Conservation (phyloP, 768 basidiomycete genomes). For the Wakefieldia striispora region DNA sequence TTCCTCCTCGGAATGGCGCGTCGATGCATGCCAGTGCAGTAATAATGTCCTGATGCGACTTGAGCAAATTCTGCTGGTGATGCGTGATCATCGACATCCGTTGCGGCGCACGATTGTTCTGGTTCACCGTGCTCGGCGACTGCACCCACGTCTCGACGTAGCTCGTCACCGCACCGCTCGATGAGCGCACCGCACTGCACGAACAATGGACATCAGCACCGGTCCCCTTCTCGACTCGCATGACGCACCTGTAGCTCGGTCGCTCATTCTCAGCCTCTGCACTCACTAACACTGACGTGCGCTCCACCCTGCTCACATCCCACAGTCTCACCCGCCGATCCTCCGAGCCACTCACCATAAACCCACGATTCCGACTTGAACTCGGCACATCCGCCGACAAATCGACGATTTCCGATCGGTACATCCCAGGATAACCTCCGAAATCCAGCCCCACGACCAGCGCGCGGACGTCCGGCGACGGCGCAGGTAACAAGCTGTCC, state of each 20-base stretch:
- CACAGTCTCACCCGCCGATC: conserved; percentile 86
- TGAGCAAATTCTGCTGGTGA: conserved; percentile 81
- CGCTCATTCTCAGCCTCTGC: conserved; percentile 71
- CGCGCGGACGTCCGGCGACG: conserved; percentile 66
- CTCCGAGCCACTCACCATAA: conserved; percentile 85
- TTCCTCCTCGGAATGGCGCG: conserved; percentile 87
- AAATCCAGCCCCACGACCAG: conserved; percentile 75
- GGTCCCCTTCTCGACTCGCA: not conserved
- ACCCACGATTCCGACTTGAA: conserved; percentile 56
- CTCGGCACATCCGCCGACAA: conserved; percentile 38
- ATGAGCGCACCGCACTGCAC: conserved; percentile 30
- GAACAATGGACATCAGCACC: conserved; percentile 3
- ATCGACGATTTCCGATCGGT: conserved; percentile 51
- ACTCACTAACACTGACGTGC: conserved; percentile 78
- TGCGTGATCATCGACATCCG: conserved; percentile 76
- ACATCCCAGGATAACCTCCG: conserved; percentile 59
- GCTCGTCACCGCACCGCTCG: conserved; percentile 46
- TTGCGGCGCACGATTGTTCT: conserved; percentile 67
- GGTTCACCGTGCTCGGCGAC: conserved; percentile 40
- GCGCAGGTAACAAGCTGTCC: conserved; percentile 40
- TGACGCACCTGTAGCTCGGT: conserved; percentile 69
- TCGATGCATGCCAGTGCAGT: conserved; percentile 85
- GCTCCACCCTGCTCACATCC: conserved; percentile 75
- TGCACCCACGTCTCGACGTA: conserved; percentile 66
- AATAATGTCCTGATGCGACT: conserved; percentile 88